A percentile compares a stretch with the other conserved stretches of the same genome.
Evolutionary conservation across 371 early-diverging fungal genomes (phyloP).

Genomic region (Rhizopus microsporus): DNA sequence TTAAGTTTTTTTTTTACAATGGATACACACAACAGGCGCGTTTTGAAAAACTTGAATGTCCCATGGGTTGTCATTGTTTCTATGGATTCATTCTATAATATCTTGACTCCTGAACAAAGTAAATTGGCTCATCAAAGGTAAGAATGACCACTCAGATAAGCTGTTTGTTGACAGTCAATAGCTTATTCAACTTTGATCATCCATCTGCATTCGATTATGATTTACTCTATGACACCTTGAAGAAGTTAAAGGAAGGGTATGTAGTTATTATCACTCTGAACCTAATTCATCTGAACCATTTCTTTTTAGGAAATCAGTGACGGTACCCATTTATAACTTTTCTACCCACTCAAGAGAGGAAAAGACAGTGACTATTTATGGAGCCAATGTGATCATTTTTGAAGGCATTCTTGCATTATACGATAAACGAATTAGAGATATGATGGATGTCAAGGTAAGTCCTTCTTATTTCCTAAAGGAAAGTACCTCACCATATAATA

Average conservation of each 20-base stretch:
- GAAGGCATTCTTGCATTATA: constrained; percentile 93
- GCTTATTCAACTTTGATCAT: constrained; percentile 84
- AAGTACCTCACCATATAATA: constrained; percentile 19
- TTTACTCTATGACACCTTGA: constrained; percentile 67
- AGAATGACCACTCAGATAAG: neutral
- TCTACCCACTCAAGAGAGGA: constrained; percentile 72
- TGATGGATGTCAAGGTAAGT: constrained; percentile 88
- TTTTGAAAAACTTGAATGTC: constrained; percentile 74
- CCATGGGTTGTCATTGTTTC: constrained; percentile 89
- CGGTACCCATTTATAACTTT: constrained; percentile 82
- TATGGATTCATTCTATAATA: constrained; percentile 95
- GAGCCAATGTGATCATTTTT: constrained; percentile 91
- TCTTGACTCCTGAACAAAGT: constrained; percentile 75
- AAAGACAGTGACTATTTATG: constrained; percentile 74
- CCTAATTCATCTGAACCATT: neutral
- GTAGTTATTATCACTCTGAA: neutral
- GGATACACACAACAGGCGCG: constrained; percentile 45
- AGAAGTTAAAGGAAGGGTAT: constrained; percentile 74
- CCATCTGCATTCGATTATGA: constrained; percentile 83
- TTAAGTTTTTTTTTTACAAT: neutral
- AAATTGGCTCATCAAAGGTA: constrained; percentile 70
- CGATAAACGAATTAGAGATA: constrained; percentile 72
- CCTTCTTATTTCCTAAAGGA: neutral
- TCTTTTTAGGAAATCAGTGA: constrained; percentile 55
- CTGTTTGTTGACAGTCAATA: constrained; percentile 2